Percentiles rank a stretch among this genome's conserved stretches.
phyloP scores from a whole-genome alignment of 768 basidiomycete species.

The Sistotremastrum niveocremeum region DNA sequence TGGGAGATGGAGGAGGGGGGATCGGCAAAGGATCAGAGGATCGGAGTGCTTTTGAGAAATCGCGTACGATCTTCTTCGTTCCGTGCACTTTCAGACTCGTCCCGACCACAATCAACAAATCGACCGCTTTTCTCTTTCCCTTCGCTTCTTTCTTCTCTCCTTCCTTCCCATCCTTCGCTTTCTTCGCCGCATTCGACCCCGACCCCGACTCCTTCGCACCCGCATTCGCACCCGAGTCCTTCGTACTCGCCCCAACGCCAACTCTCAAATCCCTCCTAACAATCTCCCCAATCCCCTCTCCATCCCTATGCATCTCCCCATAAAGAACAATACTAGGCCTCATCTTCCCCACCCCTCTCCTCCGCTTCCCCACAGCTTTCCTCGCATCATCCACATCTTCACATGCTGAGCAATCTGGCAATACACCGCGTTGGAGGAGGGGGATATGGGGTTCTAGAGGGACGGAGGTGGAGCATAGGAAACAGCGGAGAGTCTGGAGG shows the following conservation, averaged over 20 bases:
- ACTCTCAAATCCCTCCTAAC: conserved; percentile 75
- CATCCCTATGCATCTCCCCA: conserved; percentile 78
- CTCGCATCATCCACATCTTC: conserved; percentile 53
- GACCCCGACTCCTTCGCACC: no score
- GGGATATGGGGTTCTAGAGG: conserved; percentile 51
- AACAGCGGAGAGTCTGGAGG: conserved; percentile 65
- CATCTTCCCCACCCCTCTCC: conserved; percentile 64
- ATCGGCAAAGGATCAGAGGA: conserved; percentile 28
- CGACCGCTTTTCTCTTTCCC: conserved; percentile 52
- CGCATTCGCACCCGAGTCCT: background rate
- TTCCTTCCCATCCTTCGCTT: no score
- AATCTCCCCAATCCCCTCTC: conserved; percentile 73
- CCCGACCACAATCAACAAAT: conserved; percentile 79
- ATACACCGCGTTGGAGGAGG: conserved; percentile 44
- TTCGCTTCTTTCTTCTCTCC: conserved; percentile 31
- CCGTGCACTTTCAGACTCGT: conserved; percentile 84
- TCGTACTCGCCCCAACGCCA: conserved; percentile 10
- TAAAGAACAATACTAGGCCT: conserved; percentile 85
- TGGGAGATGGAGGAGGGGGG: conserved; percentile 13
- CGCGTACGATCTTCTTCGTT: conserved; percentile 82
- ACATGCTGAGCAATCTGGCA: conserved; percentile 74
- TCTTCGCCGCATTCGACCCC: no score
- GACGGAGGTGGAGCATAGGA: conserved; percentile 61
- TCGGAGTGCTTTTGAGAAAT: conserved; percentile 69
- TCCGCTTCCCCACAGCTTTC: conserved; percentile 62